Evolutionary conservation across 768 basidiomycete species (phyloP).

Genomic region (Pulveroboletus sp.): DNA sequence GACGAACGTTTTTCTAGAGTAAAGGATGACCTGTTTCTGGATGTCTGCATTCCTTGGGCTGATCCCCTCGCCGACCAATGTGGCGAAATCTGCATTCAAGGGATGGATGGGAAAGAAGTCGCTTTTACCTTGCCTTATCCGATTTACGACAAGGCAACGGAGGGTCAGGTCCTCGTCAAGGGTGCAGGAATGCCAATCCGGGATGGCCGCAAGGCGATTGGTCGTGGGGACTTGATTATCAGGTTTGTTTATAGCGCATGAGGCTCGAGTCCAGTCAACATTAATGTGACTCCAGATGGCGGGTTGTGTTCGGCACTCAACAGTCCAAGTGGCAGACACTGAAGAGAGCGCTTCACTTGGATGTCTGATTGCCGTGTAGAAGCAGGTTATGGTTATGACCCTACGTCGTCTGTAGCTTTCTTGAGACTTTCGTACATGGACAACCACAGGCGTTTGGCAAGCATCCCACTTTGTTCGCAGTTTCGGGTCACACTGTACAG

Average conservation of each 20-base stretch:
- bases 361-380: slow-evolving; percentile 17
- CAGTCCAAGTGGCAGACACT: slow-evolving; percentile 31
- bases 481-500: slow-evolving; percentile 24
- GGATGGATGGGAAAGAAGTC: slow-evolving; percentile 55
- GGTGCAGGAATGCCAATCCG: slow-evolving; percentile 70
- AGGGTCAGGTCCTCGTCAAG: slow-evolving; percentile 45
- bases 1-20: slow-evolving; percentile 55
- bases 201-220: slow-evolving; percentile 46
- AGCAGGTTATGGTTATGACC: slow-evolving; percentile 11
- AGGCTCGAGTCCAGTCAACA: not conserved
- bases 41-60: slow-evolving; percentile 53
- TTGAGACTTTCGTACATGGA: slow-evolving; percentile 17
- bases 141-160: slow-evolving; percentile 42
- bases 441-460: slow-evolving; percentile 8
- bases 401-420: slow-evolving; percentile 18
- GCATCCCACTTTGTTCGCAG: slow-evolving; percentile 7
- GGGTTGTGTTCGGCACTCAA: slow-evolving; percentile 28
- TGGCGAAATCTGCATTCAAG: slow-evolving; percentile 47
- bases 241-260: slow-evolving; percentile 36
- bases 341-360: slow-evolving; percentile 26
- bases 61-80: slow-evolving; percentile 45
- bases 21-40: slow-evolving; percentile 52
- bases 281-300: slow-evolving; percentile 23
- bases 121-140: slow-evolving; percentile 49
- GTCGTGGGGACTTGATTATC: slow-evolving; percentile 59